Base-by-base conservation (phyloP, 495 filamentous ascomycete genomes). In the Xylaria cubensis region DNA sequence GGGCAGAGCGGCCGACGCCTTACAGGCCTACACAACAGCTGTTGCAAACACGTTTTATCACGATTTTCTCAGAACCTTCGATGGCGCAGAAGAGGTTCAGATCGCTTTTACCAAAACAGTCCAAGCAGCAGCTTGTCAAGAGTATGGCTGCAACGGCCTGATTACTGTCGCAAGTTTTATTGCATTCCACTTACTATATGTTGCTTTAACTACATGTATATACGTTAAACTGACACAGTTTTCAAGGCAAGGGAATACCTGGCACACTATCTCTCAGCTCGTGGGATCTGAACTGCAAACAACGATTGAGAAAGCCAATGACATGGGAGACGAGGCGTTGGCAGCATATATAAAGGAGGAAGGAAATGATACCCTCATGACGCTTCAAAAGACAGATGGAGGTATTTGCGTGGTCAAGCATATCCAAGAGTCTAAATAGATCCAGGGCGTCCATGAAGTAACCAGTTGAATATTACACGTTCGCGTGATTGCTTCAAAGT, bases 231-330 rank as follows among this genome's bases (percentile, higher is more conserved):
- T 7, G 6, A 63, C 34, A 2, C 59, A 63, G 19, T 63, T n/a
- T 13, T 42, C 59, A 24, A 17, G 59, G 36, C 59, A 63, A 42
- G 59, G 59, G 21, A 63, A 63, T 13, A 41, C 19, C 19, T 63
- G 59, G 59, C 59, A 63, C 19, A 24, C 59, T 13, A 13, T 63
- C 6, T 63, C 59, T 13, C 59, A 63, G 59, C 59, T 63, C 36
- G 42, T 42, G 17, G 34, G 59, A 1, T 19, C 59, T 41, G 34
- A 42, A 2, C 24, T 63, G 59, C 6, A 9, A 10, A 17, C 34
- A n/a, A 63, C 10, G 32, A 17, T 63, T n/a, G 17, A 24, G 34
- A 42, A 24, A 63, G 13, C 15, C 24, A 24, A 63, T 19, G 36
- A 63, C 10, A 26, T 42, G 59, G 19, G 36, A 19, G 59, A 63